Base-by-base conservation (phyloP, 495 filamentous ascomycete species). In the Lepidopterella palustris region DNA sequence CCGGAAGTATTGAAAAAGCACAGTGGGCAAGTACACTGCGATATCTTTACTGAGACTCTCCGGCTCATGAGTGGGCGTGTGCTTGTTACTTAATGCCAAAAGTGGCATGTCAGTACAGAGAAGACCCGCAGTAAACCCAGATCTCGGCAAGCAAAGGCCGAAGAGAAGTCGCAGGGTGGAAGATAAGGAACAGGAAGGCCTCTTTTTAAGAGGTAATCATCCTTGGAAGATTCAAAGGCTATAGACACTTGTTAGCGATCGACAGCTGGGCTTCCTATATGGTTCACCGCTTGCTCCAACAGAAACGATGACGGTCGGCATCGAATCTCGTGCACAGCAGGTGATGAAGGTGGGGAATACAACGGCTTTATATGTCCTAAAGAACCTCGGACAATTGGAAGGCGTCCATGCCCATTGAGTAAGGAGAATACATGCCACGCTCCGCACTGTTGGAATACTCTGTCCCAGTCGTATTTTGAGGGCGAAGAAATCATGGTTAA, bases 141-240 rank as follows among this genome's bases (percentile, higher is more conserved):
- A 27, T 1, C 23, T 50, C 47, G 47, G 47, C 47, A 50, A 4
- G 18, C 5, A 25, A 24, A 50, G n/a, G 11, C 47, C 47, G 47
- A 50, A 27, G 25, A 50, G 25, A 13, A 50, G 39, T 11, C 13
- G 47, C 21, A 50, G 26, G 47, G 47, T 50, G 23, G 9, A 24
- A 10, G 45, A 50, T 50, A 50, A 50, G 18, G n/a, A 25, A 50
- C 47, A 50, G 21, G 47, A 24, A 50, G 47, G 47, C 47, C 21
- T 50, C 15, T n/a, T n/a, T n/a, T n/a, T n/a, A n/a, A n/a, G n/a
- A n/a, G n/a, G n/a, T n/a, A n/a, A n/a, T n/a, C n/a, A n/a, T n/a
- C n/a, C n/a, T n/a, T n/a, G n/a, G n/a, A n/a, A n/a, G 23, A 27
- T 15, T 21, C n/a, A 15, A 8, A 25, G 0, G 47, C 20, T 50